A percentile compares a stretch with the other conserved stretches of the same genome.
Evolutionary conservation across 1,284 basidiomycete genomes (phyloP).

Genomic region (Phylloboletellus chloephorus): DNA sequence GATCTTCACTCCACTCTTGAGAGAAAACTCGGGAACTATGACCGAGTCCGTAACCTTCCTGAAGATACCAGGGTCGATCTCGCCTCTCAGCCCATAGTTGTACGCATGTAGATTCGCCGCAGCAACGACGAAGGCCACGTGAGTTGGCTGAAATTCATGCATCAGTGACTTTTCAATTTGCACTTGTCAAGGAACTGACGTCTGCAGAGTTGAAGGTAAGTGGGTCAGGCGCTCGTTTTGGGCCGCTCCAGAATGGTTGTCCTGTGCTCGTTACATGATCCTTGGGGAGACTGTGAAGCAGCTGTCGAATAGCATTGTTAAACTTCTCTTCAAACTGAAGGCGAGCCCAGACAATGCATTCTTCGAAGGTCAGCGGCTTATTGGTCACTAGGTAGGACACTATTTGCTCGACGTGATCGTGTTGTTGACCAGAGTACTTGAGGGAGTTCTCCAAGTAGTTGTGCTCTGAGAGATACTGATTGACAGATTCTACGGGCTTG

Average conservation of each 20-base stretch:
- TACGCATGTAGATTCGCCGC: constrained; percentile 96
- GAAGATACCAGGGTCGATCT: constrained; percentile 76
- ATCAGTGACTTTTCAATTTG: constrained; percentile 3
- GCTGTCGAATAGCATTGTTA: constrained; percentile 89
- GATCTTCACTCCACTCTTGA: constrained; percentile 89
- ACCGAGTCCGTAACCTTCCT: constrained; percentile 83
- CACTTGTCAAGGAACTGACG: constrained; percentile 46
- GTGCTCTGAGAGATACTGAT: constrained; percentile 94
- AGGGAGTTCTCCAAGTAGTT: constrained; percentile 92
- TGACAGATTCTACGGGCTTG: constrained; percentile 92
- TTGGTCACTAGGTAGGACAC: constrained; percentile 87
- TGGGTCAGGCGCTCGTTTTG: constrained; percentile 96
- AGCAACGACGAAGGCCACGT: constrained; percentile 87
- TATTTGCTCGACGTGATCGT: constrained; percentile 89
- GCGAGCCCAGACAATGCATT: constrained; percentile 97
- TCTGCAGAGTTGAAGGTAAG: constrained; percentile 83
- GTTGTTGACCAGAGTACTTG: constrained; percentile 86
- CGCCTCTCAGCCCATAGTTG: constrained; percentile 96
- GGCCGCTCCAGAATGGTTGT: constrained; percentile 95
- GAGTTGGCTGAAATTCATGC: constrained; percentile 56
- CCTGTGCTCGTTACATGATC: constrained; percentile 87
- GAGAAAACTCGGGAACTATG: constrained; percentile 88
- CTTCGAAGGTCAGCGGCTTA: constrained; percentile 93
- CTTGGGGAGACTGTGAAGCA: constrained; percentile 91
- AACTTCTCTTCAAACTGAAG: constrained; percentile 95